These are phyloP conservation scores for Haematococcus lacustris DNA, from an alignment of 139 green algal genomes.

Conservation along the genomic window DNA sequence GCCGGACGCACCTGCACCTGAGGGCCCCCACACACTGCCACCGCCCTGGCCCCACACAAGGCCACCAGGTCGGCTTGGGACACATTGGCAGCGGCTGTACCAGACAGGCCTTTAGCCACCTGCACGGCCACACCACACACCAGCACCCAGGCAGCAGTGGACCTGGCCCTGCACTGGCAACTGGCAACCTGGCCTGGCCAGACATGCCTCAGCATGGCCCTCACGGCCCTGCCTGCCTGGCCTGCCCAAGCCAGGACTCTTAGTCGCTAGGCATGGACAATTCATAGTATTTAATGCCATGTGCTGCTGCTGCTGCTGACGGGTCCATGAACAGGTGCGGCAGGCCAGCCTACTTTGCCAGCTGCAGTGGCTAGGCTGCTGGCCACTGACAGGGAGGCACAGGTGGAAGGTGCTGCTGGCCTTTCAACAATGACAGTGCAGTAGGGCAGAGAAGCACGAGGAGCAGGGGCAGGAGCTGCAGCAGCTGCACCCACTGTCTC, in stretches of 20 bases:
- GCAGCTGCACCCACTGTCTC: constrained; percentile 38
- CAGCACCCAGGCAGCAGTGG: background rate
- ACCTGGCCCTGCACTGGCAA: background rate
- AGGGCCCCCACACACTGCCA: constrained; percentile 62
- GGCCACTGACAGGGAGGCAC: too few species aligned
- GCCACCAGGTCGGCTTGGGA: constrained; percentile 71
- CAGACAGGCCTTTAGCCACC: constrained; percentile 36
- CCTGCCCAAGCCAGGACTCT: too few species aligned
- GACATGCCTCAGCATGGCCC: background rate
- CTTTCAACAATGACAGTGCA: too few species aligned
- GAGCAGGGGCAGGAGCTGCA: background rate
- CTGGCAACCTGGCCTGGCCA: background rate
- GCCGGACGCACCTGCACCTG: constrained; percentile 35
- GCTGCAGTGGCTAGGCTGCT: background rate
- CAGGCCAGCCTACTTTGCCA: background rate
- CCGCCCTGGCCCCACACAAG: constrained; percentile 58
- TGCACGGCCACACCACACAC: constrained; percentile 4
- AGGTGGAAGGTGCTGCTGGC: too few species aligned
- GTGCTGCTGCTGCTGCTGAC: too few species aligned
- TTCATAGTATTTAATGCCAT: too few species aligned
- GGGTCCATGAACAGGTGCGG: too few species aligned
- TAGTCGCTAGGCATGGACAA: too few species aligned
- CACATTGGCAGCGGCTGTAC: constrained; percentile 49
- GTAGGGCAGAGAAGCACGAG: too few species aligned
- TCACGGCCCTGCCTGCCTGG: too few species aligned